Evolutionary conservation across 2,329 filamentous ascomycete genomes (phyloP).

Genomic region (Microsporum canis): DNA sequence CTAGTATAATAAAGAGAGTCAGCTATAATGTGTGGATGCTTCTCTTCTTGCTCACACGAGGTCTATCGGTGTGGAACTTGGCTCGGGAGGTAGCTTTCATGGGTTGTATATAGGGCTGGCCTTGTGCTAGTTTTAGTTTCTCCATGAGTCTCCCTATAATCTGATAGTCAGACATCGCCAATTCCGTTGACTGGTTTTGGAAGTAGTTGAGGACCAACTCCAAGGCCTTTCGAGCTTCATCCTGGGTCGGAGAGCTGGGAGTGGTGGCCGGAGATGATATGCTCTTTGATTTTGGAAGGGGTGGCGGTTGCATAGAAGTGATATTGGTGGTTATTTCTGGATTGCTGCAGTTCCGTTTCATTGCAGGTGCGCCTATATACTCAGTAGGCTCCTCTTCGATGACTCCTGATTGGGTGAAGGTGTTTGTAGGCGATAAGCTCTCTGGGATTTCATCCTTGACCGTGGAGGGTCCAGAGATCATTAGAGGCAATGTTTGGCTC

Average conservation of each 20-base stretch:
- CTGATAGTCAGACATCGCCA: constrained; percentile 68
- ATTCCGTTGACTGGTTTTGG: constrained; percentile 55
- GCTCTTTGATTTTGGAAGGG: constrained; percentile 29
- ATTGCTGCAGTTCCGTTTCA: constrained; percentile 36
- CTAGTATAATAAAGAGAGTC: not conserved
- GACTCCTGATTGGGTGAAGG: constrained; percentile 34
- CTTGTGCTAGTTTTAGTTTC: constrained; percentile 62
- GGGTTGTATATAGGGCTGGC: constrained; percentile 20
- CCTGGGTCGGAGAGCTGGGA: constrained; percentile 61
- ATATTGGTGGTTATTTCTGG: constrained; percentile 33
- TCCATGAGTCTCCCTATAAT: constrained; percentile 73
- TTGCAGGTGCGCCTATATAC: constrained; percentile 21
- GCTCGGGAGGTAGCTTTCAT: constrained; percentile 34
- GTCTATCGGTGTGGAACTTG: constrained; percentile 32
- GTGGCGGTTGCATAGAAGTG: constrained; percentile 27
- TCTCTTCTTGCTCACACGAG: constrained; percentile 35
- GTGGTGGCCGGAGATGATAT: constrained; percentile 43
- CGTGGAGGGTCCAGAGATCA: constrained; percentile 42
- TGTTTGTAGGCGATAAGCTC: constrained; percentile 44
- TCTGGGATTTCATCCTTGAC: constrained; percentile 44
- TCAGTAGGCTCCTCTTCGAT: constrained; percentile 35
- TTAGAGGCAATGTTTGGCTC: constrained; percentile 73
- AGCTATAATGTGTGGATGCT: constrained; percentile 34
- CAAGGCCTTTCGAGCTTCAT: constrained; percentile 72
- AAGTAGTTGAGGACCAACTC: constrained; percentile 75